Percentiles rank a stretch among this genome's conserved stretches.
Evolutionary conservation across 768 basidiomycete species (phyloP).

Genomic region (Glaciozyma antarctica): DNA sequence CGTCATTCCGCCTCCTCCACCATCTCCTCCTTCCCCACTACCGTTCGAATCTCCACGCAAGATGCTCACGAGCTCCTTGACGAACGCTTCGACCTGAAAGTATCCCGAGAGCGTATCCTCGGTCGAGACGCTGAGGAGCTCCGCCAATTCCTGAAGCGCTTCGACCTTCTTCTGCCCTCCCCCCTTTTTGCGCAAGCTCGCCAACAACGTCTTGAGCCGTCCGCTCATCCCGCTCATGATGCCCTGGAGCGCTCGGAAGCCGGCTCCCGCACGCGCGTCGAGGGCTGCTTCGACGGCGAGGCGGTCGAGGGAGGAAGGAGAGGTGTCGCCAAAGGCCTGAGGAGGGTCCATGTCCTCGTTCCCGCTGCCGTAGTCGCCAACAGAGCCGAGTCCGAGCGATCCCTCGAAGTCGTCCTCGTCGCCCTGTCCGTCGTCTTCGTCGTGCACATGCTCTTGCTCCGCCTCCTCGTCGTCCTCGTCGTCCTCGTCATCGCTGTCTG

Average conservation of each 20-base stretch:
- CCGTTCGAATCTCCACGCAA: conserved; percentile 48
- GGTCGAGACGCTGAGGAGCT: conserved; percentile 87
- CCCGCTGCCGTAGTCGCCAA: conserved; percentile 17
- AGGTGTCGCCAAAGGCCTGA: conserved; percentile 13
- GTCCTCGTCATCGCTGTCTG: conserved; percentile 10
- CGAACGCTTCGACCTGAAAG: conserved; percentile 88
- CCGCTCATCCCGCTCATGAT: conserved; percentile 73
- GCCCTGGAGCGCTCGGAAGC: conserved; percentile 36
- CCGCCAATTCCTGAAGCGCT: conserved; percentile 88
- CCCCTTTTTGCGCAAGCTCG: conserved; percentile 70
- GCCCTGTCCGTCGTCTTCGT: conserved; percentile 2
- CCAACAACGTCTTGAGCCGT: conserved; percentile 81
- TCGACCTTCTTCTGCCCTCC: conserved; percentile 76
- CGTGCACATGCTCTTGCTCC: conserved; percentile 3
- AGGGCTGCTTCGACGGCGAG: conserved; percentile 16
- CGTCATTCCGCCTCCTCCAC: conserved; percentile 50
- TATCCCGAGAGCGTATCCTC: conserved; percentile 93
- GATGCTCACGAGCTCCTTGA: conserved; percentile 82
- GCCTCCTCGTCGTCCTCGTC: conserved; percentile 13
- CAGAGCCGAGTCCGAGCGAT: conserved; percentile 17
- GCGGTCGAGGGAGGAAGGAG: neutral
- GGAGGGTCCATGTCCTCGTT: conserved; percentile 11
- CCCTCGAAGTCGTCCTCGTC: conserved; percentile 26
- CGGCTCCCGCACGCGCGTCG: conserved; percentile 17
- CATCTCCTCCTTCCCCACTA: conserved; percentile 43